These are phyloP conservation scores for Wakefieldia striispora DNA, from an alignment of 768 basidiomycete genomes.

Conservation along the genomic window DNA sequence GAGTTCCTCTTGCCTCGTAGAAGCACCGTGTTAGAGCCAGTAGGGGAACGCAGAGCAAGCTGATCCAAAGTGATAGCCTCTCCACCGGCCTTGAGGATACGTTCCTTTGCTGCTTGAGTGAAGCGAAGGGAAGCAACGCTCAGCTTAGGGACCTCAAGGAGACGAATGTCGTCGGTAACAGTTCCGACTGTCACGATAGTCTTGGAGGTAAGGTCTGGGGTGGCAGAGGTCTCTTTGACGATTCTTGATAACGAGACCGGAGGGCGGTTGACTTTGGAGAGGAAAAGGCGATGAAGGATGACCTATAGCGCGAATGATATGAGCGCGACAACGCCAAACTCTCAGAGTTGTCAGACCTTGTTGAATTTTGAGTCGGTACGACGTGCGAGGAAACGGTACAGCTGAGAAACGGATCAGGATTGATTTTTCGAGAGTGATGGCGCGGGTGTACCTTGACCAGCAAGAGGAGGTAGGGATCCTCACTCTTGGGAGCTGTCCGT, in stretches of 20 bases:
- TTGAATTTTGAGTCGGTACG: constrained; percentile 96
- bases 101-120: constrained; percentile 88
- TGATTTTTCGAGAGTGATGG: constrained; percentile 2
- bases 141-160: constrained; percentile 83
- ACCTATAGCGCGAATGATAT: constrained; percentile 47
- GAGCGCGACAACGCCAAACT: constrained; percentile 10
- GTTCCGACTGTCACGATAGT: constrained; percentile 88
- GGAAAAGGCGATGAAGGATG: constrained; percentile 94
- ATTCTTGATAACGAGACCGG: constrained; percentile 95
- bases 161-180: constrained; percentile 93
- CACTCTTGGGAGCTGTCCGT: constrained; percentile 93
- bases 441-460: constrained; percentile 81
- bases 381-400: constrained; percentile 98
- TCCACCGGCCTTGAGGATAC: constrained; percentile 94
- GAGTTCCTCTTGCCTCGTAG: constrained; percentile 90
- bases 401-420: constrained; percentile 45
- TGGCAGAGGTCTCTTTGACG: constrained; percentile 71
- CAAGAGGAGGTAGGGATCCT: constrained; percentile 98
- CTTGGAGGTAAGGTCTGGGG: constrained; percentile 70
- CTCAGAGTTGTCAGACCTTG: constrained; percentile 55
- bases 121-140: constrained; percentile 93
- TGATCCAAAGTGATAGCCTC: constrained; percentile 95
- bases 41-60: constrained; percentile 91
- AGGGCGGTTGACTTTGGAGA: constrained; percentile 96
- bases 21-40: constrained; percentile 92